Base-by-base conservation (phyloP, 306 rosid species). In the Malus sieversii region DNA sequence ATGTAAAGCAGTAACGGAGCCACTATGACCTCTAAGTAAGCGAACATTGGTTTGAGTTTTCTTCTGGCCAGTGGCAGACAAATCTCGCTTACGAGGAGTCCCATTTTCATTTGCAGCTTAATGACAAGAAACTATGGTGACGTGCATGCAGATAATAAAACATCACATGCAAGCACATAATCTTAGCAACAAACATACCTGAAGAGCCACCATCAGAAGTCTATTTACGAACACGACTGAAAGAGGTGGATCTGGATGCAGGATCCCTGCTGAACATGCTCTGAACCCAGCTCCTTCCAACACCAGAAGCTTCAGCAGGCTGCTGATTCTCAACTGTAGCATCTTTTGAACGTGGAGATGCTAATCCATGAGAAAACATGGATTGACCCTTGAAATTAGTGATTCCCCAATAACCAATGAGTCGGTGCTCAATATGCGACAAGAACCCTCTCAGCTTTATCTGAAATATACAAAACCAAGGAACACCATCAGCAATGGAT, bases 281-380 rank as follows among this genome's bases (percentile, higher is more conserved):
- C 70, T 95, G 99, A 70, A 92, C 99, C 99, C 97, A 95, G 89
- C 86, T 95, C 87, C 99, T 90, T 81, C 99, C 91, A 80, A 84
- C 86, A 62, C 81, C 98, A 73, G 97, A 84, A 82, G 90, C 97
- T 90, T 95, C 97, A 5, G 96, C 87, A 51, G 93, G 93, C 81
- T 87, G 97, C 85, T 89, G 99, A 84, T 79, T 84, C 75, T 89
- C 97, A 83, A 85, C 97, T 48, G 81, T 82, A 71, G 81, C 73
- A 72, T 90, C 92, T 81, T 86, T 92, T 78, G 93, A 74, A 81
- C 76, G 97, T 20, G 99, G 99, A 77, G 99, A 92, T 76, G 89
- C 82, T 82, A 88, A 84, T 83, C 90, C 92, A 80, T 75, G 86
- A 73, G 96, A 78, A n/a, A 72, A 83, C 75, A 77, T 75, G 75